Conservation (phyloP, 1,284 basidiomycete genomes). For the Leccinum huronense region DNA sequence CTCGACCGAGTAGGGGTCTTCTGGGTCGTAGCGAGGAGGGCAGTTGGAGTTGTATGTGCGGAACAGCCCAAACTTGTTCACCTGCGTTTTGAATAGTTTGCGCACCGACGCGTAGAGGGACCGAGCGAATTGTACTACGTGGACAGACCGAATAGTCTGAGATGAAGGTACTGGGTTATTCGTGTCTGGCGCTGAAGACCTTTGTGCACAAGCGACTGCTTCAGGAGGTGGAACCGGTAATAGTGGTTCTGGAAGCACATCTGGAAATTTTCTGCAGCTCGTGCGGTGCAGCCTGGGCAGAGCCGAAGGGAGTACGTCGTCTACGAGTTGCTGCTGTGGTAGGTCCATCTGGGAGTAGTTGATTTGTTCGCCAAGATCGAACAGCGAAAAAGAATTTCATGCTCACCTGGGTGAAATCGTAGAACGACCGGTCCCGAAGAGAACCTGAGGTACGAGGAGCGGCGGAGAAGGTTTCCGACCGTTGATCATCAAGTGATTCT, state of each 20-base stretch:
- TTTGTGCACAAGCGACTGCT: neutral
- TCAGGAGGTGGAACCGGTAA: neutral
- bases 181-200: neutral
- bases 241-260: neutral
- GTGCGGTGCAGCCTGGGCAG: neutral
- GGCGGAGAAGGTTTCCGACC: neutral
- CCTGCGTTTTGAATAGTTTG: neutral
- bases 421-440: neutral
- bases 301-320: neutral
- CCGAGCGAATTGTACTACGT: neutral
- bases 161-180: neutral
- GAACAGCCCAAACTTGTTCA: neutral
- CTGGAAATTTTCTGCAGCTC: neutral
- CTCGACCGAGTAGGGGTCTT: too few species aligned
- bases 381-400: neutral
- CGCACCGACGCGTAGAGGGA: neutral
- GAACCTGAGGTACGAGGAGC: neutral
- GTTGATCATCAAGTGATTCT: neutral
- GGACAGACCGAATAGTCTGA: neutral
- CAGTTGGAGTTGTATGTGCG: neutral
- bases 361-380: neutral
- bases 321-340: neutral
- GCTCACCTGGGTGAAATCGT: neutral
- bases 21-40: neutral
- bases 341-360: neutral